Conservation (phyloP, 306 rosid genomes). For the Prunus campanulata region DNA sequence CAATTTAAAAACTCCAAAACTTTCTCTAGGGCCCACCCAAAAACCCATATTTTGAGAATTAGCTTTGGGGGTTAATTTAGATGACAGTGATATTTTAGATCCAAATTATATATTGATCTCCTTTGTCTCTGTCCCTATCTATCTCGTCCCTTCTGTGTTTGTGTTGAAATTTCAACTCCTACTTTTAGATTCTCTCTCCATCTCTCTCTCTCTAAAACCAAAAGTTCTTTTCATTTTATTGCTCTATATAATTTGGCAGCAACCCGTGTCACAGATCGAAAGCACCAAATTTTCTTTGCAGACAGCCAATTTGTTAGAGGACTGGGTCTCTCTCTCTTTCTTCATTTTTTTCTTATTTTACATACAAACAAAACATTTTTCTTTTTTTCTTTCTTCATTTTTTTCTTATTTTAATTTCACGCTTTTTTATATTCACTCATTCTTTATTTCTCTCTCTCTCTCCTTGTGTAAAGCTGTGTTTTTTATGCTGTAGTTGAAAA, state of each 20-base stretch:
- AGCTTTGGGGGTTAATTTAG: too few relatives aligned
- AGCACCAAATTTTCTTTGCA: neutral
- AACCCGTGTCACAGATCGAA: slow-evolving; percentile 21
- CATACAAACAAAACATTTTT: slow-evolving; percentile 9
- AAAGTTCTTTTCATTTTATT: neutral
- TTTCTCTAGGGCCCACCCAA: too few relatives aligned
- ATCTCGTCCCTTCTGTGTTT: slow-evolving; percentile 20
- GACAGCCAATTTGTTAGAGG: slow-evolving; percentile 14
- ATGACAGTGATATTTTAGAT: too few relatives aligned
- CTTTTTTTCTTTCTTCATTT: neutral
- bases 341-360: neutral
- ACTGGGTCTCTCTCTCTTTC: slow-evolving; percentile 26
- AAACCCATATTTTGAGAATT: too few relatives aligned
- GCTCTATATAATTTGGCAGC: slow-evolving; percentile 10
- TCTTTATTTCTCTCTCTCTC: neutral
- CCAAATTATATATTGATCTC: neutral
- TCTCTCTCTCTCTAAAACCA: neutral
- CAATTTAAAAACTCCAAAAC: too few relatives aligned
- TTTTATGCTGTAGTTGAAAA: too few relatives aligned
- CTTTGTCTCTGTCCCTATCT: neutral
- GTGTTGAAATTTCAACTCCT: slow-evolving; percentile 29
- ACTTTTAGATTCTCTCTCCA: slow-evolving; percentile 23
- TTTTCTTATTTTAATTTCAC: slow-evolving; percentile 9
- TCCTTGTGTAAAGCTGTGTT: too few relatives aligned
- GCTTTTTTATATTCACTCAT: slow-evolving; percentile 28